These are phyloP conservation scores for Cladosporium oxysporum DNA, from an alignment of 2,329 filamentous ascomycete species.

Conservation along the genomic window DNA sequence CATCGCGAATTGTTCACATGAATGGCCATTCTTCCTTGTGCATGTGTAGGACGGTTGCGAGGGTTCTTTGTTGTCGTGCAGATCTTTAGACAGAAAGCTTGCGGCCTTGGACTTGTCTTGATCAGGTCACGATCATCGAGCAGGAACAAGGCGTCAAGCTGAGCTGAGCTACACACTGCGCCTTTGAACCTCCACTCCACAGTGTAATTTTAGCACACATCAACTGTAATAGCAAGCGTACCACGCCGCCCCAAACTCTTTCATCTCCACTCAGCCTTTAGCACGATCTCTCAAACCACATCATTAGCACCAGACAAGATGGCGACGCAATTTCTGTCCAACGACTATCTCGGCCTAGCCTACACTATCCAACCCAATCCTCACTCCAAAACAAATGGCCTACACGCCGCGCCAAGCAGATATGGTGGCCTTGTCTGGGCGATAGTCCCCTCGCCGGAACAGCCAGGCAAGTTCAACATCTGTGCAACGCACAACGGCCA, in stretches of 20 bases:
- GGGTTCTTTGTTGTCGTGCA: background rate
- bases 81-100: background rate
- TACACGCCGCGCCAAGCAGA: background rate
- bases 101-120: background rate
- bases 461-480: background rate
- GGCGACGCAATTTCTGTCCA: constrained; percentile 1
- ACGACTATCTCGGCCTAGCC: constrained; percentile 1
- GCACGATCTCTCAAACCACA: background rate
- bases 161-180: background rate
- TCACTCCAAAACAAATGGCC: background rate
- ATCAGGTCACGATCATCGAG: background rate
- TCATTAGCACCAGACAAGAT: background rate
- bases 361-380: background rate
- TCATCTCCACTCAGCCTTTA: background rate
- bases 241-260: background rate
- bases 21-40: background rate
- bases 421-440: background rate
- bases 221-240: background rate
- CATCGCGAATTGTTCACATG: background rate
- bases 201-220: background rate
- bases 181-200: background rate
- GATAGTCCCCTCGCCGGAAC: background rate
- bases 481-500: background rate
- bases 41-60: background rate
- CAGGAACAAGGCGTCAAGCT: background rate